These are phyloP conservation scores for Scutellaria galericulata DNA, from an alignment of 257 asterid genomes.

Conservation along the genomic window DNA sequence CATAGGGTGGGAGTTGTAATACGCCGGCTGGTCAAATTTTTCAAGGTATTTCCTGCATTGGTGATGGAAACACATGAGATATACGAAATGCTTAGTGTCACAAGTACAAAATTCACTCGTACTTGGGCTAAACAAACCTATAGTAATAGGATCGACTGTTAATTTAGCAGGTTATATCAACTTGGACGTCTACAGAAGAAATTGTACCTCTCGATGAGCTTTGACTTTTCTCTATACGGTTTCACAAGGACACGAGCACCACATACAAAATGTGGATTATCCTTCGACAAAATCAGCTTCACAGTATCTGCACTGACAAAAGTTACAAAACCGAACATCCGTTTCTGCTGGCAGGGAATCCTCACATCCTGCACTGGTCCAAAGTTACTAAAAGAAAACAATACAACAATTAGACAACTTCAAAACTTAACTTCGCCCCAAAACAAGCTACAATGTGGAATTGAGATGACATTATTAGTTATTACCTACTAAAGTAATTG, in stretches of 20 bases:
- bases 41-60: constrained; percentile 69
- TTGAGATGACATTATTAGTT: constrained; percentile 40
- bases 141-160: too few species aligned
- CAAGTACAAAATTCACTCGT: not conserved
- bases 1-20: constrained; percentile 47
- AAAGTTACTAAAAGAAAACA: constrained; percentile 53
- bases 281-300: constrained; percentile 64
- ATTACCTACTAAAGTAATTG: constrained; percentile 53
- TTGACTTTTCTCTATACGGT: constrained; percentile 83
- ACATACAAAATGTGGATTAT: constrained; percentile 86
- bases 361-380: constrained; percentile 93
- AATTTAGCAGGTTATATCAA: too few species aligned
- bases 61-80: constrained; percentile 16
- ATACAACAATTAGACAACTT: constrained; percentile 19
- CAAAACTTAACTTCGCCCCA: not conserved
- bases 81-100: not conserved
- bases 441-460: not conserved
- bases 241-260: constrained; percentile 95
- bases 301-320: constrained; percentile 74
- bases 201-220: constrained; percentile 63
- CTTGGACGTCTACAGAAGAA: not conserved
- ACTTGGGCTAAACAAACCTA: too few species aligned
- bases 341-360: constrained; percentile 84
- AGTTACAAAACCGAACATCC: constrained; percentile 93
- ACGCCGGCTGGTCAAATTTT: constrained; percentile 53